A percentile compares a stretch with the other conserved stretches of the same genome.
Conservation (phyloP, 2,329 filamentous ascomycete genomes). For the Phaeophleospora eucalypticola region DNA sequence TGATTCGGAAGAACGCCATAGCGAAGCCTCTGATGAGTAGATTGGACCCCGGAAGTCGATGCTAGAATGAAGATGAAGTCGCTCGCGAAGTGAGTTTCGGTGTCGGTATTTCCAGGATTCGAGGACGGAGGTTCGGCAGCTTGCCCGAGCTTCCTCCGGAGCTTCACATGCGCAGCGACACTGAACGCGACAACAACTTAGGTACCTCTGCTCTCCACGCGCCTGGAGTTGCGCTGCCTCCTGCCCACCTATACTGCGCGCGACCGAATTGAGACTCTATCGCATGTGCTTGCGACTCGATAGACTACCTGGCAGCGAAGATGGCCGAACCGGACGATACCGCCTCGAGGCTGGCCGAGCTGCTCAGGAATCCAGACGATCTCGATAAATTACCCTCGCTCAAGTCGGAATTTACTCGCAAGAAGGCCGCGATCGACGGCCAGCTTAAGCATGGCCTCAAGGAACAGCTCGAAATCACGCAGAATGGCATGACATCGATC, state of each 20-base stretch:
- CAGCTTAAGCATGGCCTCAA: conserved; percentile 84
- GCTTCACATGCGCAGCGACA: background rate
- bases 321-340: conserved; percentile 29
- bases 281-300: background rate
- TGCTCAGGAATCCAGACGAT: conserved; percentile 92
- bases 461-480: conserved; percentile 90
- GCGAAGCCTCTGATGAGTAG: background rate
- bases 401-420: conserved; percentile 88
- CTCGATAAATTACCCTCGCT: conserved; percentile 90
- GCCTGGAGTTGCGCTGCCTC: background rate
- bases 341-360: conserved; percentile 71
- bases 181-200: conserved; percentile 1
- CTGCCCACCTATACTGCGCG: no score
- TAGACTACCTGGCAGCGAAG: conserved; percentile 17
- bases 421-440: conserved; percentile 85
- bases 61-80: no score
- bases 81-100: background rate
- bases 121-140: no score
- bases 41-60: no score
- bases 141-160: no score
- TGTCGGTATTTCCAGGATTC: no score
- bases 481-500: conserved; percentile 85
- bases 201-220: conserved; percentile 2
- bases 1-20: conserved; percentile 73
- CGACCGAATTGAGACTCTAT: no score